Evolutionary conservation across 1,284 basidiomycete genomes (phyloP), one percentile per base, ranked within the genome.

Genomic region (Kalmanozyma brasiliensis): DNA sequence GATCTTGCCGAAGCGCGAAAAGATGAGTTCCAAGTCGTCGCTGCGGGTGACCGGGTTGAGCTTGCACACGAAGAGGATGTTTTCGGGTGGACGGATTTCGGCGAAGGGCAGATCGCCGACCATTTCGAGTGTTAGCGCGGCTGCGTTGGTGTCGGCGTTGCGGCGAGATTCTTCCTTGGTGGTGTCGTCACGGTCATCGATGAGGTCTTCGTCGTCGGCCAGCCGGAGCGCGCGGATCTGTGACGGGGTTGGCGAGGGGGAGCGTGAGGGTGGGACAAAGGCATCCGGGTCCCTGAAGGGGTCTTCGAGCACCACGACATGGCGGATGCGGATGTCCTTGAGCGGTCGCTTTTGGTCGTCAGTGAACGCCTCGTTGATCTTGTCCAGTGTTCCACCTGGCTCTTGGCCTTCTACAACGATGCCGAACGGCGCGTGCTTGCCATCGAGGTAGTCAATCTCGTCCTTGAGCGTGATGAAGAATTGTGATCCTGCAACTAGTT

Each of bases 61-160:
- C 82, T 98, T 98, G 89, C 95, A 98, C 17, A 98, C 94, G 83
- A 99, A 99, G 13, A 99, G 84, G 36, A 98, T 94, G 83, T 98
- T 98, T 84, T 99, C 95, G 0, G 95, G 95, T 0, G 96, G 96
- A 37, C 94, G 88, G 37, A 99, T 93, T 77, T 97, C 95, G 17
- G 95, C 96, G 79, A 98, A 98, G 0, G 96, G 96, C 49, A 98
- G 85, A 83, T 99, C 96, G 43, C 95, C 95, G 59, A 98, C 95
- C 93, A 99, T 98, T 83, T 99, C 96, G 45, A 99, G 88, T 2
- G 96, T 98, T 13, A 99, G 85, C 0, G 95, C 96, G 35, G 93
- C 93, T 0, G 94, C 93, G 2, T 88, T 88, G 0, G 95, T 94
- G 0, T 94, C 94, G 57, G 90, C 90, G 80, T 89, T 87, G 11